Percentiles rank a stretch among this genome's conserved stretches.
These are phyloP conservation scores for Pseudisothecium myosuroides DNA, from an alignment of 225 moss, liverwort and hornwort species.

Conservation along the genomic window DNA sequence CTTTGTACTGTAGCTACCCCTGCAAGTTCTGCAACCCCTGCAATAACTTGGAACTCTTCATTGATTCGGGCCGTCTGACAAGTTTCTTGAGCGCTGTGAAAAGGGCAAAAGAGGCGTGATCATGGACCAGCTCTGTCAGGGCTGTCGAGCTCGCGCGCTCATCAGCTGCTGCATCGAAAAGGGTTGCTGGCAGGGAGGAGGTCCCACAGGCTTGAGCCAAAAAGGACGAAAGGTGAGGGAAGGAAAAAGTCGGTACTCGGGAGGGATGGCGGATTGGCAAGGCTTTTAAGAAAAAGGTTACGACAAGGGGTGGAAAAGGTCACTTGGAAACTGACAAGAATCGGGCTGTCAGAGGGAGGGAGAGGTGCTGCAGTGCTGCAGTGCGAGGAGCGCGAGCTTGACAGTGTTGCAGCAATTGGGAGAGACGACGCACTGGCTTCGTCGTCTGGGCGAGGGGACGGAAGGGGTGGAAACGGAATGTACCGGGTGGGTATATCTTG, in stretches of 20 bases:
- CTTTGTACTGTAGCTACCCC: neutral
- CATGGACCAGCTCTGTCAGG: conserved; percentile 5
- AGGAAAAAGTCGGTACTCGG: neutral
- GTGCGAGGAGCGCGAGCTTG: neutral
- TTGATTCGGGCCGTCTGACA: neutral
- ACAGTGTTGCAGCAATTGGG: neutral
- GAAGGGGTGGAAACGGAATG: neutral
- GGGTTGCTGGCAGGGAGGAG: neutral
- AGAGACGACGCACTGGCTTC: neutral
- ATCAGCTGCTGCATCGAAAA: neutral
- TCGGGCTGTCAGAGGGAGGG: neutral
- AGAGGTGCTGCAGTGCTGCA: neutral
- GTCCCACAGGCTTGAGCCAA: neutral
- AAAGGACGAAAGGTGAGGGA: too few relatives aligned
- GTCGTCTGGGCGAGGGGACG: neutral
- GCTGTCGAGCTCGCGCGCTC: neutral
- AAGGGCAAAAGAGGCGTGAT: neutral
- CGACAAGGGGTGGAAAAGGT: neutral
- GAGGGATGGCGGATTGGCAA: neutral
- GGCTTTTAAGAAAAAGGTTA: neutral
- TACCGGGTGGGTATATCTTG: neutral
- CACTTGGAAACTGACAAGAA: neutral
- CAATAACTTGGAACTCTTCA: neutral
- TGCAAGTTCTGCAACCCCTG: neutral
- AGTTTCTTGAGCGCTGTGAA: neutral